These are phyloP conservation scores for Emergomyces africanus DNA, from an alignment of 2,329 filamentous ascomycete species.

Conservation along the genomic window DNA sequence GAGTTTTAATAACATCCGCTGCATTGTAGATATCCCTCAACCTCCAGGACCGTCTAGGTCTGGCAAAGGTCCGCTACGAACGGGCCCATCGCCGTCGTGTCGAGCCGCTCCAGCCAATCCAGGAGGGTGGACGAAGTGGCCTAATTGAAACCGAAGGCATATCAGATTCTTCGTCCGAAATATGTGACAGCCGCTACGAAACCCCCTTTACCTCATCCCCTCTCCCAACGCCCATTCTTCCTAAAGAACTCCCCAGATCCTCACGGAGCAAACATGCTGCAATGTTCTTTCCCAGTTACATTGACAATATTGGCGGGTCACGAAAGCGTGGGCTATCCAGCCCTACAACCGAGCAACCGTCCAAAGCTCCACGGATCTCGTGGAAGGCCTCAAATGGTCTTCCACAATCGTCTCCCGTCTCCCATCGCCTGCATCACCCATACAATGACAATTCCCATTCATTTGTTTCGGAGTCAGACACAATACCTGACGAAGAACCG, in stretches of 20 bases:
- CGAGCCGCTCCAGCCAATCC: conserved; percentile 67
- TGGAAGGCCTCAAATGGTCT: conserved; percentile 71
- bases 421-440: conserved; percentile 59
- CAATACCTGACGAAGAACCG: conserved; percentile 45
- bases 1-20: neutral
- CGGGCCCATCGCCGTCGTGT: conserved; percentile 80
- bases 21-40: conserved; percentile 69
- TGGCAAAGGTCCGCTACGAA: conserved; percentile 95
- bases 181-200: conserved; percentile 49
- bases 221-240: conserved; percentile 70
- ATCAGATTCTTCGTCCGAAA: conserved; percentile 76
- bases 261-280: conserved; percentile 31
- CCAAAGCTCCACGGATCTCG: conserved; percentile 47
- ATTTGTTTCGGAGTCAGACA: conserved; percentile 61
- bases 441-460: conserved; percentile 61
- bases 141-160: conserved; percentile 54
- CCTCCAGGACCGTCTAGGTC: conserved; percentile 82
- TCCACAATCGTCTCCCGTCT: conserved; percentile 76
- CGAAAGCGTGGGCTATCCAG: conserved; percentile 60
- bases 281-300: conserved; percentile 31
- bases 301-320: conserved; percentile 37
- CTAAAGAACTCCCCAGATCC: conserved; percentile 59
- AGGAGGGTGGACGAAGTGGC: conserved; percentile 59
- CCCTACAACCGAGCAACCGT: conserved; percentile 41
- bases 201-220: conserved; percentile 64